Evolutionary conservation across 2,329 filamentous ascomycete genomes (phyloP), one percentile per base, ranked within the genome.

Genomic region (Didymella arachidicola): DNA sequence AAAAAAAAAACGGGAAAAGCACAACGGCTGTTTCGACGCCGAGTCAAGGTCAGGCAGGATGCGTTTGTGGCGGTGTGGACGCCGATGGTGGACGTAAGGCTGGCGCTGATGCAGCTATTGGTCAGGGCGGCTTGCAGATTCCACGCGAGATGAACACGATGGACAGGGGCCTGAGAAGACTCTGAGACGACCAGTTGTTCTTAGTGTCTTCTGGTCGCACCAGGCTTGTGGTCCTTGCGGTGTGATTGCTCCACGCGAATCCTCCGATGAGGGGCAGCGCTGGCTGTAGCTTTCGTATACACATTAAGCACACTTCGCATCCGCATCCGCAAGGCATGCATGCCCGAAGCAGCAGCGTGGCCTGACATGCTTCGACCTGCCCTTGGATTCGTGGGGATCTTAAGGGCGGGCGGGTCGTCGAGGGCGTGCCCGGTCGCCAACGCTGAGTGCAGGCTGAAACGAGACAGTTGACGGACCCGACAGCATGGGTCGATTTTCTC

Each of bases 111-210:
- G 68, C 71, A 69, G 66, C 65, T 56, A 68, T 69, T 65, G 68
- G 64, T 59, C 60, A 65, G 69, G 66, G 66, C 66, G 63, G 67
- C 69, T 69, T 72, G 71, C 70, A 72, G 62, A 65, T 71, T 67
- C 73, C 74, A 76, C 74, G 74, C 72, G 73, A 77, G 72, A 72
- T 71, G 61, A 65, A 68, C 62, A 67, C 58, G 67, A 70, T 69
- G 62, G 53, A 68, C 70, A 72, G 71, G 72, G 72, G 70, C 59
- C 14, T 50, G 53, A 57, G 69, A 68, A 68, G 67, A 63, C 55
- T 63, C 61, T 76, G 71, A 72, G 72, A 76, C 73, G 60, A 57
- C 71, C 70, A 72, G 62, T 66, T 55, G 65, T 72, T 72, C 69
- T 72, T 74, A 75, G 72, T 69, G 71, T 62, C 68, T 70, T 68